These are phyloP conservation scores for Citrullus mucosospermus DNA, from an alignment of 306 rosid species.

Conservation along the genomic window DNA sequence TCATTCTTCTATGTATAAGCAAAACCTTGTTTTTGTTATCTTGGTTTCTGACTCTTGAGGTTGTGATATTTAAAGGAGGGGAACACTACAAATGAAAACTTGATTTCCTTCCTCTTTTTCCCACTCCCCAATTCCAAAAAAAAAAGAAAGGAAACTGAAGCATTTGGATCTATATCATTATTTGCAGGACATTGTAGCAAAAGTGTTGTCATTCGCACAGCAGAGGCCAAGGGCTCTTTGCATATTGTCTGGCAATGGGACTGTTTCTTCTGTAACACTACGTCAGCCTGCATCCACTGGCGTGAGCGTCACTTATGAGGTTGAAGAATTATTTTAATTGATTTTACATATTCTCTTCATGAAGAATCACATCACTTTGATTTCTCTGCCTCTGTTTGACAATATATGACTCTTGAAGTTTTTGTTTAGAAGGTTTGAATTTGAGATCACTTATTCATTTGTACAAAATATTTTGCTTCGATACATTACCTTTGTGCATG, in stretches of 20 bases:
- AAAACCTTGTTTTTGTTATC: neutral
- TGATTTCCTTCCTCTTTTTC: neutral
- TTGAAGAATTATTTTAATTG: conserved; percentile 16
- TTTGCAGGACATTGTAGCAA: conserved; percentile 78
- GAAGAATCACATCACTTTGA: neutral
- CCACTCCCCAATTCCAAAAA: neutral
- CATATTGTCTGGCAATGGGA: conserved; percentile 73
- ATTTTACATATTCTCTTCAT: neutral
- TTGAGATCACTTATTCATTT: neutral
- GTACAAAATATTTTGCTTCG: neutral
- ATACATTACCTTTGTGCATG: neutral
- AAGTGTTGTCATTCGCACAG: conserved; percentile 60
- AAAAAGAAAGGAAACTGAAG: neutral
- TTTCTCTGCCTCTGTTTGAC: neutral
- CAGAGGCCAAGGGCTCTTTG: conserved; percentile 86
- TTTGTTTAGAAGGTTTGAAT: neutral
- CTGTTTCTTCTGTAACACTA: conserved; percentile 62
- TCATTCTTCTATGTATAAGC: neutral
- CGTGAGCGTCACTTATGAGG: conserved; percentile 65
- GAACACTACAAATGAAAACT: neutral
- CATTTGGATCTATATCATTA: conserved; percentile 6
- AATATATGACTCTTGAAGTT: neutral
- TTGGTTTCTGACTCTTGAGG: neutral
- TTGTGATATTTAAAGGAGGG: neutral
- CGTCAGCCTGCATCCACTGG: conserved; percentile 82